phyloP scores from a whole-genome alignment of 2,329 filamentous ascomycete genomes.

The Fusarium sororula region DNA sequence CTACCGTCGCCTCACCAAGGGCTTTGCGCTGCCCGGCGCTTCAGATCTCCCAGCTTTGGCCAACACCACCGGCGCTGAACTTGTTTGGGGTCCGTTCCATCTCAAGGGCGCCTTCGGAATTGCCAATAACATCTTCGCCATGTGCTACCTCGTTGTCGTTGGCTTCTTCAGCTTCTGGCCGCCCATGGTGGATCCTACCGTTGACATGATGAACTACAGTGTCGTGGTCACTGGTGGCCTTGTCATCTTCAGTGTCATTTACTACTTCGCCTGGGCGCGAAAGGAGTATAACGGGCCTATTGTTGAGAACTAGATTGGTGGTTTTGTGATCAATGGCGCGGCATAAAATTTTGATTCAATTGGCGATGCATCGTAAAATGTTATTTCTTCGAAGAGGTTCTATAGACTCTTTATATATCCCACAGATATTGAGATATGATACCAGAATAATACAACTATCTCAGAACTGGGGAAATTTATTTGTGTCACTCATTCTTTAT shows the following conservation, averaged over 20 bases:
- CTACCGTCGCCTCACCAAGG: constrained; percentile 43
- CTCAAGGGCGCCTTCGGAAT: constrained; percentile 60
- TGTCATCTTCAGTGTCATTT: constrained; percentile 56
- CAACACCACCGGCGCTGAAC: constrained; percentile 42
- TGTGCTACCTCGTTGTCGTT: constrained; percentile 61
- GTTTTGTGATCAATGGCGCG: fast-evolving
- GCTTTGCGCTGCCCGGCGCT: constrained; percentile 39
- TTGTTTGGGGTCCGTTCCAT: constrained; percentile 65
- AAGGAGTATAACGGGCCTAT: constrained; percentile 58
- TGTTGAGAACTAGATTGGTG: constrained; percentile 33
- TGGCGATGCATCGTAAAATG: neutral
- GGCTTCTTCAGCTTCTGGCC: constrained; percentile 67
- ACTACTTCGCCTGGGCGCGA: constrained; percentile 54
- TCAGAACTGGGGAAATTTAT: neutral
- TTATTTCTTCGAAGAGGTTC: neutral
- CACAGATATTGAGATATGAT: neutral
- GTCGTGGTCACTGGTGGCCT: constrained; percentile 55
- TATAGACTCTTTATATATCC: neutral
- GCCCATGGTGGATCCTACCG: constrained; percentile 41
- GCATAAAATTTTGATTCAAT: neutral
- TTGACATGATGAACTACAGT: constrained; percentile 58
- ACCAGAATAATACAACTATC: neutral
- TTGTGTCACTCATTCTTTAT: too few relatives aligned
- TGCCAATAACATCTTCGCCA: constrained; percentile 63
- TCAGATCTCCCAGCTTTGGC: constrained; percentile 41